Base-by-base conservation (phyloP, 768 basidiomycete species). In the Russula griseocarnosa region DNA sequence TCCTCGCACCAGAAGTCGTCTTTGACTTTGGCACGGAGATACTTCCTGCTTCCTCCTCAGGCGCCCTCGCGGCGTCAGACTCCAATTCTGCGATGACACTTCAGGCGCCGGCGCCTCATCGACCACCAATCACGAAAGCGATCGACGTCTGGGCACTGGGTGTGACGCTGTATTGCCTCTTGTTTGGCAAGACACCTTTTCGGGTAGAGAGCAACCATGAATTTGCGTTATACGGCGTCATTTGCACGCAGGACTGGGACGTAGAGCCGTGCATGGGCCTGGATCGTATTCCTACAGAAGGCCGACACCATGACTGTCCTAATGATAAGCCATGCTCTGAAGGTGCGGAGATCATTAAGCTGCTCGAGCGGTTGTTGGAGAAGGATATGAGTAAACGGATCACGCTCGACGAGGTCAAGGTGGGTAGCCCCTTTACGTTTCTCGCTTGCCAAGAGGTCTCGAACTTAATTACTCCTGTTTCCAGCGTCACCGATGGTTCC, bases 71-170 rank as follows among this genome's bases (percentile, higher is more conserved):
- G 75, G 73, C 24, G 67, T 73, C n/a, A 70, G 74, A 47, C 73
- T 74, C 78, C 62, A 60, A 69, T 71, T 55, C 72, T 70, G 60
- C 73, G 71, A 32, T 71, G 70, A 52, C 74, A 53, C 74, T 72
- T 1, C 67, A 69, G 28, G 69, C 70, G 3, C 71, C 70, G 3
- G 57, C 66, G 56, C 72, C 66, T 58, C 77, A 70, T 62, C 72
- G 62, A 57, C 84, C 81, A 6, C 81, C 83, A 3, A 88, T 97
- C 57, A 93, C 93, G 46, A 93, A 94, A 73, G 87, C 93, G 4
- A 96, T 98, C 72, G 97, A 99, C 71, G 84, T 99, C 38, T 99
- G 97, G 97, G 96, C 97, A 0, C 82, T 99, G 3, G 97, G 97
- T 26, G 90, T 98, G 34, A 99, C 97, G 2, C 79, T 98, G 5